A percentile compares a stretch with the other conserved stretches of the same genome.
Conservation (phyloP, 805 yeast species). For the Brettanomyces nanus region DNA sequence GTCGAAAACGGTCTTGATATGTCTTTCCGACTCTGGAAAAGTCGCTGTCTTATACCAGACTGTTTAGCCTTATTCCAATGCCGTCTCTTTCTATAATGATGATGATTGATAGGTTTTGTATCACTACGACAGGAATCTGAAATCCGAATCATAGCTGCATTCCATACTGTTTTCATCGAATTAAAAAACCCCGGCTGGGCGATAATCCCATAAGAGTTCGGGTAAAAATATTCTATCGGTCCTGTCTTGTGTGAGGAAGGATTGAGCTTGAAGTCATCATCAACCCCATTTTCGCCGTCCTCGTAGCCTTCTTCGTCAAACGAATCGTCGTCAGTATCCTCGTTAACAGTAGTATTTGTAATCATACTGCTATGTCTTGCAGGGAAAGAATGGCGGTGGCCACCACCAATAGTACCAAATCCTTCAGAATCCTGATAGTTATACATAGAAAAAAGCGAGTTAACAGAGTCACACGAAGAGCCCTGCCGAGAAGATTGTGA, state of each 20-base stretch:
- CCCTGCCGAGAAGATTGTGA: neutral
- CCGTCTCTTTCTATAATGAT: neutral
- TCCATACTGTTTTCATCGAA: neutral
- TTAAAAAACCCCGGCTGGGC: conserved; percentile 2
- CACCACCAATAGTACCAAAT: too few species aligned
- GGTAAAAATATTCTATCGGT: neutral
- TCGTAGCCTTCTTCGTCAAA: neutral
- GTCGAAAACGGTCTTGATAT: conserved; percentile 25
- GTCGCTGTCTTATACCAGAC: neutral
- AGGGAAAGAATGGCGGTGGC: too few species aligned
- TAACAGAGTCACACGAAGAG: conserved; percentile 1
- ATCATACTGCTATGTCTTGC: neutral
- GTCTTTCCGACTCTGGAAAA: neutral
- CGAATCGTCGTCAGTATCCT: neutral
- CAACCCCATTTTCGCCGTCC: neutral
- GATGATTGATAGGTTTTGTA: neutral
- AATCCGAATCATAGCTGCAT: neutral
- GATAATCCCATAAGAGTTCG: neutral
- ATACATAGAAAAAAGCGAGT: conserved; percentile 2
- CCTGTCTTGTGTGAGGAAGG: neutral
- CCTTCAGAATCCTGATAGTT: neutral
- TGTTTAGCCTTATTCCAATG: neutral
- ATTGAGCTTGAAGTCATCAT: too few species aligned
- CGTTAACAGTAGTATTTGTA: neutral
- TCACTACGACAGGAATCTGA: neutral